Base-by-base conservation (phyloP, 1,139 yeast species). In the Hansenula sp. region DNA sequence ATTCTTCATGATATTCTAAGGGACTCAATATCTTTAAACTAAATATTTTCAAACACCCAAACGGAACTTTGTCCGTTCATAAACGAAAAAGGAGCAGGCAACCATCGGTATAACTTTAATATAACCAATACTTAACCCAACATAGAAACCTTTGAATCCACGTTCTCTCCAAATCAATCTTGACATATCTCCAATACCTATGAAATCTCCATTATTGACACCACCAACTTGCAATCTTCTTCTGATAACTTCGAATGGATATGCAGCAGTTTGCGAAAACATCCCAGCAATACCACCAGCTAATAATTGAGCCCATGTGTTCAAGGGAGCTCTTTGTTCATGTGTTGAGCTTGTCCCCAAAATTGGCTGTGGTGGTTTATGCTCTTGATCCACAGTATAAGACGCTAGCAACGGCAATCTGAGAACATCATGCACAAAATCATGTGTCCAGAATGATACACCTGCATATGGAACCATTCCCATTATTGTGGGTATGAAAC, bases 381-480 rank as follows among this genome's bases (percentile, higher is more conserved):
- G 41, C 18, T 21, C 28, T 30, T n/a, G 43, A 44, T 33, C 47
- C 48, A 88, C 85, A 0, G 96, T 79, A 52, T 78, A 77, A 15
- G 70, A 67, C 2, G 81, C 70, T 12, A 89, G 62, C 16, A 57
- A 50, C 19, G 72, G 70, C 15, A 84, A 72, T 49, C 96, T 72
- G 59, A 93, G 79, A 2, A 91, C 61, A 65, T 93, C 99, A 63
- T 91, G 98, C 48, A 91, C 73, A 46, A 82, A 65, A 65, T 93
- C 99, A 63, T 93, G 98, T 4, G 96, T 87, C 67, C 91, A 87
- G 59, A 93, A 93, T 1, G 96, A 87, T 2, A 91, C 97, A 11
- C 99, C 99, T 1, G 99, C 99, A 61, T 93, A 93, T 1, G 99
- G 99, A 17, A 93, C 74, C 96, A 93, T 91, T 15, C 99, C 99